A percentile compares a stretch with the other conserved stretches of the same genome.
Conservation (phyloP, 768 basidiomycete genomes). For the Collybia sordida region DNA sequence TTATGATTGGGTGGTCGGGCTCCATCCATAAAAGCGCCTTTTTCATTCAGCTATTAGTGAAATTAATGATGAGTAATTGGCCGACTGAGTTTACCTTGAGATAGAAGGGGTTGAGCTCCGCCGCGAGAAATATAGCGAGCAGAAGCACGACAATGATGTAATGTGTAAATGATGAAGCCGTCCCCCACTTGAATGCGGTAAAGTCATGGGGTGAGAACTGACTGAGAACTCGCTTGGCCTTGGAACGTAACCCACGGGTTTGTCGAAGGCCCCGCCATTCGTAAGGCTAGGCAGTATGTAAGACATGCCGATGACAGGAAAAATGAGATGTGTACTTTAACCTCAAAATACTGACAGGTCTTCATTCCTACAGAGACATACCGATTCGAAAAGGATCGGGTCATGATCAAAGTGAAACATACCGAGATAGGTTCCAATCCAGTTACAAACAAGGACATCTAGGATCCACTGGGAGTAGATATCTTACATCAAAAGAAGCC, state of each 20-base stretch:
- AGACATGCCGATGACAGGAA: conserved; percentile 9
- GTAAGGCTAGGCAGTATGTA: conserved; percentile 55
- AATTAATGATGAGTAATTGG: conserved; percentile 2
- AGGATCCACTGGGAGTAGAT: conserved; percentile 66
- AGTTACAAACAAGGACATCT: conserved; percentile 85
- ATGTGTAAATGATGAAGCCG: conserved; percentile 69
- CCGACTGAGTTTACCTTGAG: conserved; percentile 56
- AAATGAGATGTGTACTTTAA: conserved; percentile 57
- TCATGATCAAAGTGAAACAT: conserved; percentile 15
- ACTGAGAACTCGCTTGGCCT: conserved; percentile 75
- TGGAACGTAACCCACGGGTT: conserved; percentile 73
- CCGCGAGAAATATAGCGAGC: conserved; percentile 76
- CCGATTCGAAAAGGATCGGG: conserved; percentile 5
- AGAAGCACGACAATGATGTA: conserved; percentile 75
- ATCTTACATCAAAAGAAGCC: neutral
- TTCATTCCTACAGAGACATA: conserved; percentile 65
- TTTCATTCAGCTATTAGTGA: too few species aligned
- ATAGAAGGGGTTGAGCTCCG: conserved; percentile 88
- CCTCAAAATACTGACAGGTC: conserved; percentile 83
- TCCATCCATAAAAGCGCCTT: conserved; percentile 81
- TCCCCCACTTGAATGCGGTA: conserved; percentile 87
- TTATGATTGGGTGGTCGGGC: conserved; percentile 84
- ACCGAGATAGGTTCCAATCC: conserved; percentile 85
- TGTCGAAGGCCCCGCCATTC: conserved; percentile 84
- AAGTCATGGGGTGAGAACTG: conserved; percentile 89